Base-by-base conservation (phyloP, 2,329 filamentous ascomycete species). In the Ophiosphaerella korrae region DNA sequence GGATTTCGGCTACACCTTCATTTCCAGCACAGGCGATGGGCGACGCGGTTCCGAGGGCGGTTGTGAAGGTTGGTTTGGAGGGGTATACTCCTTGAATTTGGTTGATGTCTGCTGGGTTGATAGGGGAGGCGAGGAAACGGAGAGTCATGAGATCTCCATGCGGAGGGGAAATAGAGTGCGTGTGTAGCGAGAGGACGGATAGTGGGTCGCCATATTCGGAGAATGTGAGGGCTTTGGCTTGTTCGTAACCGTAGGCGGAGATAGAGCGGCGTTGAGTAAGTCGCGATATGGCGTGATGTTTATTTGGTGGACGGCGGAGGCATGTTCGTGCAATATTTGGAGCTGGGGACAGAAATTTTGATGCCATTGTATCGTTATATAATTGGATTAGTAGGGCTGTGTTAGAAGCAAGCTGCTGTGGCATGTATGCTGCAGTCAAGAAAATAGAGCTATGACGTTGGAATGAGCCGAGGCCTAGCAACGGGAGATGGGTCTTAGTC, bases 51-150 rank as follows among this genome's bases (percentile, higher is more conserved):
- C 92, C 89, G 47, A 99, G 84, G 1, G 84, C 75, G 5, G 86
- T 87, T 14, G 85, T 87, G 75, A 96, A 92, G 38, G 83, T 79
- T 0, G 92, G 92, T 71, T 91, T 91, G 39, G 86, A 86, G 55
- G 93, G 93, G 78, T 99, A 99, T 3, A 93, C 92, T 60, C 94
- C 94, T 79, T 99, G 94, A 67, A 99, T 90, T 67, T 93, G 93
- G 80, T 99, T 99, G 75, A 99, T 90, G 77, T 99, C 94, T 68
- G 94, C 92, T 21, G 94, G 94, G 78, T 99, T 99, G 74, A 99
- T 90, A 50, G 94, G 91, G 1, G 92, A 86, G 29, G 92, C 90
- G 65, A 99, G 89, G 65, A 94, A 88, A 73, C 91, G 90, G 53
- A 99, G 80, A 47, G 93, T 92, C 62, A 95, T 78, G 57, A 83